Evolutionary conservation across 1,284 basidiomycete genomes (phyloP), one percentile per base, ranked within the genome.

Genomic region (Microbotryomycetes sp.): DNA sequence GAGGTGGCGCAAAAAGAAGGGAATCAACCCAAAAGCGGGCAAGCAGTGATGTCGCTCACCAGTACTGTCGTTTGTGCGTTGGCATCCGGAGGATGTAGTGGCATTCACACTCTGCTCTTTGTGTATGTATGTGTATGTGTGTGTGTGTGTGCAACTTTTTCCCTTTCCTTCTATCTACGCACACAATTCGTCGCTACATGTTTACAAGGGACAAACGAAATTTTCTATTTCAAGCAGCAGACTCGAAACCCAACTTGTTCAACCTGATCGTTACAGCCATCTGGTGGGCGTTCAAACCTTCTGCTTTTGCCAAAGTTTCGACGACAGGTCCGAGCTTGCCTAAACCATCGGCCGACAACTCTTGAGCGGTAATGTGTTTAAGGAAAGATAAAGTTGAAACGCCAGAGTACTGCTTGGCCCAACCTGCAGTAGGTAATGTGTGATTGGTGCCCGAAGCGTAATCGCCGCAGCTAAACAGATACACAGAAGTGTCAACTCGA

Each of bases 361-460:
- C 87, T 75, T 98, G 96, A 7, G 89, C 89, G 5, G 96, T 99
- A 73, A 98, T 97, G 76, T 97, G 89, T 77, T 99, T 99, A 77
- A 97, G 92, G 86, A 98, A 99, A 1, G 92, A 92, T 23, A 85
- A 80, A 0, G 94, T 97, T 77, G 96, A 97, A 70, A 99, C 96
- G 18, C 96, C 96, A 68, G 90, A 93, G 79, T 96, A 98, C 75
- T 97, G 93, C 59, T 91, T 86, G 16, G 96, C 96, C 53, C 60
- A 21, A 23, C 53, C 53, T 13, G 69, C 72, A 26, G 75, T 75
- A 47, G 76, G 76, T 21, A 78, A 81, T 0, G 94, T 97, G 80
- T 99, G 96, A 77, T 99, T 99, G 9, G 96, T 98, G 24, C 96
- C 96, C 0, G 90, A 93, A 3, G 96, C 96, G 72, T 98, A 98